Conservation (phyloP, 495 filamentous ascomycete species). For the Daldinia caldariorum region DNA sequence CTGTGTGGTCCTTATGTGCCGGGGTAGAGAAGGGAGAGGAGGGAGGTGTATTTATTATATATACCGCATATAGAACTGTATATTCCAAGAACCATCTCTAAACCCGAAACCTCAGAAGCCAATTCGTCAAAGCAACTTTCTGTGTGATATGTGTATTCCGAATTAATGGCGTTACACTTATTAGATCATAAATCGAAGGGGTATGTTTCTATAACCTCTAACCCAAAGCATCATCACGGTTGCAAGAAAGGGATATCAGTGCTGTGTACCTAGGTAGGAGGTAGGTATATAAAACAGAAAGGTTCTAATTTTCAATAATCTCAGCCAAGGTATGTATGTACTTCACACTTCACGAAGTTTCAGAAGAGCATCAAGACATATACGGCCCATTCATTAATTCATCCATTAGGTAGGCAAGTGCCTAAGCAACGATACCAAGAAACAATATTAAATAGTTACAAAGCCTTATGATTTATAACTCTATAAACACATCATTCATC, state of each 20-base stretch:
- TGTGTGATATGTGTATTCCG: not conserved
- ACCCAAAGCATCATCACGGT: not conserved
- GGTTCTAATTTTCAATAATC: too few species aligned
- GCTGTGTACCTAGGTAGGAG: too few species aligned
- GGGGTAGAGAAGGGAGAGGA: not conserved
- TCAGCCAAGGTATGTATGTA: too few species aligned
- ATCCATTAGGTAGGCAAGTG: not conserved
- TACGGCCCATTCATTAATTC: not conserved
- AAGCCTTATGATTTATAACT: not conserved
- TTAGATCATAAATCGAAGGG: not conserved
- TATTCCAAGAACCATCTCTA: conserved; percentile 25
- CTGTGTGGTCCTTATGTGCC: too few species aligned
- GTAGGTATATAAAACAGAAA: too few species aligned
- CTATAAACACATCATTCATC: not conserved
- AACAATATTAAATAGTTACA: not conserved
- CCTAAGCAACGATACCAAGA: not conserved
- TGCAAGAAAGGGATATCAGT: too few species aligned
- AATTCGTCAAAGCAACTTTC: not conserved
- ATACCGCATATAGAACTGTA: conserved; percentile 38
- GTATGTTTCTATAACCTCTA: not conserved
- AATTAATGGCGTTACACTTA: not conserved
- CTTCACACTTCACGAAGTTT: not conserved
- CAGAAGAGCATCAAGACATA: not conserved
- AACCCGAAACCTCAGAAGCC: not conserved
- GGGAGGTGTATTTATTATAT: conserved; percentile 24